Conservation (phyloP, 176 grass and related monocot species). For the Carex myosuroides region DNA sequence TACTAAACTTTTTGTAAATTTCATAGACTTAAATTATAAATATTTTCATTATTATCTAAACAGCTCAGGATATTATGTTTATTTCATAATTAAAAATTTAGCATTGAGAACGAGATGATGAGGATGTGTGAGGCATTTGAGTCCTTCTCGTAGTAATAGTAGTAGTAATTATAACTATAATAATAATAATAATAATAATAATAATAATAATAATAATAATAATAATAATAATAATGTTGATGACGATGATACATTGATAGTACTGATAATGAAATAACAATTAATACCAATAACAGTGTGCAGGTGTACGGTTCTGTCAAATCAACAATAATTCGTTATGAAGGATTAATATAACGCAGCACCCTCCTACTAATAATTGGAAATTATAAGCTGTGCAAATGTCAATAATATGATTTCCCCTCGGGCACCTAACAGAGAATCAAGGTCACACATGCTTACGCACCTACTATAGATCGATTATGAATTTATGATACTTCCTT, state of each 20-base stretch:
- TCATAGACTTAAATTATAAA: no score
- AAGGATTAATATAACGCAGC: neutral
- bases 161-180: no score
- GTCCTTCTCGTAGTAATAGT: no score
- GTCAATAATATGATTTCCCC: constrained; percentile 9
- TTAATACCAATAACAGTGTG: neutral
- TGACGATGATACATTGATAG: neutral
- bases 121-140: no score
- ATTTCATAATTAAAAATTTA: no score
- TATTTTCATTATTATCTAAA: no score
- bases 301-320: neutral
- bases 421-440: neutral
- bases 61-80: no score
- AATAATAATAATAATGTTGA: neutral
- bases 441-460: neutral
- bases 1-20: no score
- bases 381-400: neutral
- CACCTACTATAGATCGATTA: constrained; percentile 14
- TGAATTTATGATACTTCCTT: neutral
- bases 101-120: no score
- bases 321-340: neutral
- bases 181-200: no score
- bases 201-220: neutral
- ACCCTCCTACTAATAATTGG: neutral
- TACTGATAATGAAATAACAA: neutral